Evolutionary conservation across 73 alveolate species (phyloP), one percentile per base, ranked within the genome.

Genomic region (Effrenium voratum): DNA sequence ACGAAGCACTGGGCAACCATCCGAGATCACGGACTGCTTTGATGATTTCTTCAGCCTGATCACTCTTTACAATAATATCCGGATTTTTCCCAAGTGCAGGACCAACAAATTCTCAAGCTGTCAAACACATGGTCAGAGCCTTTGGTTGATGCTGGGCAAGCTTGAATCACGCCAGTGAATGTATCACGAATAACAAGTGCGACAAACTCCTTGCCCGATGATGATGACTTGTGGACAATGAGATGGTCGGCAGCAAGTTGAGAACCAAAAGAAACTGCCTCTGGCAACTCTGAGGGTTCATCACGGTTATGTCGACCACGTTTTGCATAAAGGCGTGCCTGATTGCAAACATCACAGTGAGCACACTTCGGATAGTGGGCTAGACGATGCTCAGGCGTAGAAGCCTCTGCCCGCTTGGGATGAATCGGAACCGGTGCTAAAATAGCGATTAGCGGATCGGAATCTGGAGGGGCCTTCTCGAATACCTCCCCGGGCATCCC

Each of bases 201-300:
- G 5, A 80, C 2, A 47, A 80, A 80, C 32, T 46, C 73, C 5
- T 30, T 15, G 0, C 91, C 91, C 2, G 45, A 55, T 2, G 73
- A 80, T 2, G 60, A 28, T 2, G 93, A 83, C 32, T 38, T 83
- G 15, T 44, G 5, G n/a, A 83, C 93, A 36, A 36, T 36, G 75
- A 55, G 38, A 79, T 81, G 92, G 50, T 81, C 92, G n/a, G 50
- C 34, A 1, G 92, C 92, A n/a, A 47, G 47, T 49, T 81, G 92
- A 12, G 24, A 70, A 1, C 75, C 75, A 30, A 81, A 81, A 6
- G 44, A 30, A 34, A n/a, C 16, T 19, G 40, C 16, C 12, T 45
- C 79, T 8, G 92, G 70, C 75, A 81, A 30, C 15, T 83, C 79
- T 0, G 57, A 36, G 4, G 47, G 79, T 3, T 66, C 77, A 24